phyloP scores from a whole-genome alignment of 1,284 basidiomycete species.

The Papiliotrema terrestris region DNA sequence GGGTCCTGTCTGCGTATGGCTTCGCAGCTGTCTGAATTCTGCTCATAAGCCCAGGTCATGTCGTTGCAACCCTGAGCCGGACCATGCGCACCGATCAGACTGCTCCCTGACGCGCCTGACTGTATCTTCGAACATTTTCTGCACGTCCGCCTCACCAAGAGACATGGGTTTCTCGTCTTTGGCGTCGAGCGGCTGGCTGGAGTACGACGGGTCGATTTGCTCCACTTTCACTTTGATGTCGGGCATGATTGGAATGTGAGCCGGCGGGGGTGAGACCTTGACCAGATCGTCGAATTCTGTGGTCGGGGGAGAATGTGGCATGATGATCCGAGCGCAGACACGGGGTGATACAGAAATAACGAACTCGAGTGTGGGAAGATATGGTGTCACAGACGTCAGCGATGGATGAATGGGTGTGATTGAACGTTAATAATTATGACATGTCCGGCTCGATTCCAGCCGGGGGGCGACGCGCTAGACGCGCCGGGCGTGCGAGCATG shows the following conservation, averaged over 20 bases:
- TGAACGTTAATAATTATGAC: background rate
- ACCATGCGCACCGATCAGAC: conserved; percentile 30
- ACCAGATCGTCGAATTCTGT: conserved; percentile 2
- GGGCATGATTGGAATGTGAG: background rate
- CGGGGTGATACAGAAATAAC: background rate
- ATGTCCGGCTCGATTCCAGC: background rate
- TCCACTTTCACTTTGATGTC: conserved; percentile 5
- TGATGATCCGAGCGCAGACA: background rate
- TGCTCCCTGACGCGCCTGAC: conserved; percentile 26
- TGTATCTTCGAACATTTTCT: conserved; percentile 24
- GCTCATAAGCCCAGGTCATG: background rate
- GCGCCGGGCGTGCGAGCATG: too few species aligned
- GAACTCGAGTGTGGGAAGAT: background rate
- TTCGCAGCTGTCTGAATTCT: conserved; percentile 31
- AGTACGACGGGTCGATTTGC: background rate
- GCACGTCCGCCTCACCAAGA: conserved; percentile 7
- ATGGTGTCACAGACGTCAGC: background rate
- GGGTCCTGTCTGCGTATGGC: conserved; percentile 30
- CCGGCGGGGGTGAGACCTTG: conserved; percentile 1
- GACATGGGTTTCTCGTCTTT: background rate
- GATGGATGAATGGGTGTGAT: background rate
- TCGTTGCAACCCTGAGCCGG: background rate
- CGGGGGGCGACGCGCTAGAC: background rate
- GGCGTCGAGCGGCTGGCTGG: background rate
- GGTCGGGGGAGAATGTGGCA: background rate